These are phyloP conservation scores for Aspergillus fijiensis DNA, from an alignment of 2,329 filamentous ascomycete species.

Conservation along the genomic window DNA sequence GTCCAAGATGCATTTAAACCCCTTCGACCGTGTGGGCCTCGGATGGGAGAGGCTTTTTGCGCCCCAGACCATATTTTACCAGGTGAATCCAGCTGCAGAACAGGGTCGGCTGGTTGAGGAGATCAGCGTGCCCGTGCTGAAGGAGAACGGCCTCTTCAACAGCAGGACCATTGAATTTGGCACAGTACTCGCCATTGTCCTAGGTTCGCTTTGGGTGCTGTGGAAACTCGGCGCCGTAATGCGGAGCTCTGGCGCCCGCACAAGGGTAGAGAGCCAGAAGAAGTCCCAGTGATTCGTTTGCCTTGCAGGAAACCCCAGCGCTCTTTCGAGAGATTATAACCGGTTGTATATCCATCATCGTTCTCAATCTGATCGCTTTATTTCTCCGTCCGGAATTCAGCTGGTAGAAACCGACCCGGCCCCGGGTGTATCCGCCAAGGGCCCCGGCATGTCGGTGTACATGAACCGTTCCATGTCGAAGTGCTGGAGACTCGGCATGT, in stretches of 20 bases:
- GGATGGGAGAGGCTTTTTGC: conserved; percentile 83
- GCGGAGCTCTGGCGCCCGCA: conserved; percentile 22
- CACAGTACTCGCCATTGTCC: conserved; percentile 58
- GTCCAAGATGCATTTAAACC: conserved; percentile 69
- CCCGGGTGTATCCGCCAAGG: neutral
- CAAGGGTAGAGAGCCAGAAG: conserved; percentile 14
- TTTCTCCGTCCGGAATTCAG: neutral
- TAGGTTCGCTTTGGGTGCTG: conserved; percentile 70
- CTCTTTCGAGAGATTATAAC: neutral
- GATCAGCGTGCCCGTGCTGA: conserved; percentile 65
- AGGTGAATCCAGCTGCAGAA: conserved; percentile 55
- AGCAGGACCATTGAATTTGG: conserved; percentile 48
- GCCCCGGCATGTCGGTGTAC: conserved; percentile 18
- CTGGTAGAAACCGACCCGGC: neutral
- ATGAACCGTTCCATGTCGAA: conserved; percentile 42
- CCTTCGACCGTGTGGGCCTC: conserved; percentile 81
- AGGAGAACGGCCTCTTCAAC: conserved; percentile 43
- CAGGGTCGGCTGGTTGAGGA: conserved; percentile 49
- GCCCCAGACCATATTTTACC: conserved; percentile 77
- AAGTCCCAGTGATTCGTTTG: conserved; percentile 27
- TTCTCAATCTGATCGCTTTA: neutral
- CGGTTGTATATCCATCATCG: neutral
- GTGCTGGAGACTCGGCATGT: conserved; percentile 47
- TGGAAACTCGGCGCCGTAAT: conserved; percentile 54
- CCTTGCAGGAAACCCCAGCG: neutral